Evolutionary conservation across 225 moss, liverwort and hornwort genomes (phyloP).

Genomic region (Rhytidiadelphus loreus): DNA sequence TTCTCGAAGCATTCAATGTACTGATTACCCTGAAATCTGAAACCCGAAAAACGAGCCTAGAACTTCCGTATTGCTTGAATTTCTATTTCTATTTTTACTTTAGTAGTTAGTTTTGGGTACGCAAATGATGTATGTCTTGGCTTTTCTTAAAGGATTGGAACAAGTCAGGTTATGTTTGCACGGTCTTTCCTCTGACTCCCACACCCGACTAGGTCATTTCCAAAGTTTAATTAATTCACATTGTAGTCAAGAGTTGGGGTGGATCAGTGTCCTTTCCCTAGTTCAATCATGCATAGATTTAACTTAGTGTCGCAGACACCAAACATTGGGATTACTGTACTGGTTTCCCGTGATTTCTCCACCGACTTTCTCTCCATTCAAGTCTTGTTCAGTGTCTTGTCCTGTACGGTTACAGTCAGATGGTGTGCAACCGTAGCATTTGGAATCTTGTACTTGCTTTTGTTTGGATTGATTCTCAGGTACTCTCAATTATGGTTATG

Average conservation of each 20-base stretch:
- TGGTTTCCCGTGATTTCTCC: not conserved
- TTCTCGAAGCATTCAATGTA: not conserved
- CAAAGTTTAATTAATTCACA: not conserved
- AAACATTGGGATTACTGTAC: no score
- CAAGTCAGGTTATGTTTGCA: not conserved
- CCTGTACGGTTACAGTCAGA: not conserved
- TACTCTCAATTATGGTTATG: not conserved
- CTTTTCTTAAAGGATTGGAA: not conserved
- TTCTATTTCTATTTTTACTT: not conserved
- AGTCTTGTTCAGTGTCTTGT: not conserved
- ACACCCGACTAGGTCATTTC: not conserved
- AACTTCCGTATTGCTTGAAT: not conserved
- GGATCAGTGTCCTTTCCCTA: not conserved
- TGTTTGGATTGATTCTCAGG: not conserved
- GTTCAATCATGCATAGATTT: not conserved
- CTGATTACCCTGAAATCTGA: not conserved
- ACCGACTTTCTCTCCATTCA: not conserved
- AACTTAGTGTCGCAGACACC: not conserved
- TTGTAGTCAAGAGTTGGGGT: not conserved
- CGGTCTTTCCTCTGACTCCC: not conserved
- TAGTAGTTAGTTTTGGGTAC: not conserved
- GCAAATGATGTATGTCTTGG: not conserved
- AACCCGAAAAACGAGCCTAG: not conserved
- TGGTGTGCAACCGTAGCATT: not conserved
- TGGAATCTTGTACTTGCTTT: not conserved